Evolutionary conservation across 208 protist genomes (phyloP), one percentile per base, ranked within the genome.

Genomic region (Trypanosoma boissoni): DNA sequence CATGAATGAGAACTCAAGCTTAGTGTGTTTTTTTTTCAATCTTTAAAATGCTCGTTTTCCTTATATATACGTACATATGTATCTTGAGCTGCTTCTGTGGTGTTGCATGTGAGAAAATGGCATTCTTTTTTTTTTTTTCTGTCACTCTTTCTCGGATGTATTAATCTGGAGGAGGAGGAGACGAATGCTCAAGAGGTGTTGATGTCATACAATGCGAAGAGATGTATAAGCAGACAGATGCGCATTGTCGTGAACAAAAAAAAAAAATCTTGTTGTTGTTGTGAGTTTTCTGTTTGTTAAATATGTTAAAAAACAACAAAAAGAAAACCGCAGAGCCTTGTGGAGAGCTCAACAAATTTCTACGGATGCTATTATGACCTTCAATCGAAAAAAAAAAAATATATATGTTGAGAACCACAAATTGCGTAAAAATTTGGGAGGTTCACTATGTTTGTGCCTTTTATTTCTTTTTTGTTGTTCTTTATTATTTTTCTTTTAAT

Each of bases 41-140:
- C 24, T 12, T 18, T 23, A 3, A 10, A 50, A 46, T 52, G 50
- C 61, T 44, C 48, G 24, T 23, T 32, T 20, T 42, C 29, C 64
- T 18, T 20, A 23, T 53, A 42, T 48, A 23, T 59, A 12, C 39
- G 5, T 49, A 14, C 41, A 24, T 61, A 10, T 48, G 23, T 50
- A 43, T 42, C 1, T 42, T 16, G 28, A 23, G 23, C 3, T 55
- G 31, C 34, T 3, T 23, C 3, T 10, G 23, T 52, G 29, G 20
- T 16, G 28, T 20, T 23, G 12, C 26, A 26, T n/a, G n/a, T n/a
- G n/a, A 39, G n/a, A 58, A 16, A 3, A 26, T 26, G 16, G 1
- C 5, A 42, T 24, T 1, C 8, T 34, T 9, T 58, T 49, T 61
- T 68, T 53, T 53, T 26, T 58, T 61, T 61, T 57, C 55, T 8